phyloP scores from a whole-genome alignment of 331 rosid species.

The Telfairia occidentalis region DNA sequence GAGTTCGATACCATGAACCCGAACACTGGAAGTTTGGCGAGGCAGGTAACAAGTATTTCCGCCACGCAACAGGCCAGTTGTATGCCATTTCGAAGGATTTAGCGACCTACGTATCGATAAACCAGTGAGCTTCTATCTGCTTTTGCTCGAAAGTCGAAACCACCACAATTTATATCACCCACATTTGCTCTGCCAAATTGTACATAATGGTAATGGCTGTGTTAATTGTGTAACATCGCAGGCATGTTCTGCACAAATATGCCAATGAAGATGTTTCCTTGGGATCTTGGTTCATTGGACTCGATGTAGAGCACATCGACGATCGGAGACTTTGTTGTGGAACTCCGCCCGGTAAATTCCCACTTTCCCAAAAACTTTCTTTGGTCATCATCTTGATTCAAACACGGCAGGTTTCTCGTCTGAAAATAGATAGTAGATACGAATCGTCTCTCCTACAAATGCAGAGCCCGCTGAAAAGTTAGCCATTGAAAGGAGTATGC shows the following conservation, averaged over 20 bases:
- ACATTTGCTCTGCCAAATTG: background rate
- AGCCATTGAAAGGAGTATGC: background rate
- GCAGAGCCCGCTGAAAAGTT: background rate
- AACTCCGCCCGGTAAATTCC: slow-evolving; percentile 78
- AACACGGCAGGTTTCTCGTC: background rate
- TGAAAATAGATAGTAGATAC: background rate
- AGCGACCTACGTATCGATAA: slow-evolving; percentile 69
- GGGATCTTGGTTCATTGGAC: slow-evolving; percentile 97
- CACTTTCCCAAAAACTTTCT: background rate
- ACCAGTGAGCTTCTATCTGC: slow-evolving; percentile 52
- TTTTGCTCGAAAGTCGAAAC: background rate
- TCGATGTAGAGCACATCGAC: slow-evolving; percentile 77
- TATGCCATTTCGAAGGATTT: slow-evolving; percentile 87
- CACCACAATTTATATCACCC: background rate
- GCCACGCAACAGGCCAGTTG: slow-evolving; percentile 96
- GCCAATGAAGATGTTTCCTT: slow-evolving; percentile 93
- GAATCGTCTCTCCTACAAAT: background rate
- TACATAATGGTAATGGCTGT: background rate
- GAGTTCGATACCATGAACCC: slow-evolving; percentile 96
- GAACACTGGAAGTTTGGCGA: slow-evolving; percentile 94
- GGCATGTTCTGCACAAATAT: slow-evolving; percentile 87
- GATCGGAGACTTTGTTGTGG: slow-evolving; percentile 90
- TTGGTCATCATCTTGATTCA: background rate
- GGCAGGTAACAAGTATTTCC: slow-evolving; percentile 89
- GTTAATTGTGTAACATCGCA: slow-evolving; percentile 18